These are phyloP conservation scores for Sindora glabra DNA, from an alignment of 306 rosid species.

Conservation along the genomic window DNA sequence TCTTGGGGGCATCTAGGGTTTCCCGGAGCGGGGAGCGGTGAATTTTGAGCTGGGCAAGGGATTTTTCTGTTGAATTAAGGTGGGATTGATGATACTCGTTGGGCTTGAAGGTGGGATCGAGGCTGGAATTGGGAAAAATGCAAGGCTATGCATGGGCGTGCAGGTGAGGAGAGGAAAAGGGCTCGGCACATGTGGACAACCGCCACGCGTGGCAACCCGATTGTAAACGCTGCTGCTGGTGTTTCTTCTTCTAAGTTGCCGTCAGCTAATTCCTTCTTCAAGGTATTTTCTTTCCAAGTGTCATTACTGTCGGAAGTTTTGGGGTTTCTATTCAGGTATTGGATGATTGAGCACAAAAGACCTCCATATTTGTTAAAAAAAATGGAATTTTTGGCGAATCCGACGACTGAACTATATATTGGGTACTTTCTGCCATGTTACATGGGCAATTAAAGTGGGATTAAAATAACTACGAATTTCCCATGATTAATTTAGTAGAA, in stretches of 20 bases:
- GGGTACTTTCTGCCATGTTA: background rate
- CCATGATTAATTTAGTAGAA: background rate
- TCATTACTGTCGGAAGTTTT: background rate
- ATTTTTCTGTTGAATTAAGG: background rate
- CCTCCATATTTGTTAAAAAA: background rate
- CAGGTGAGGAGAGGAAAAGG: conserved; percentile 49
- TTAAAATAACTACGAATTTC: background rate
- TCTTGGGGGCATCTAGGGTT: conserved; percentile 32
- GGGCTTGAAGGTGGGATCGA: conserved; percentile 37
- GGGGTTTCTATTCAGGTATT: background rate
- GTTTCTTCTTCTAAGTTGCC: conserved; percentile 35
- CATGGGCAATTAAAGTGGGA: background rate
- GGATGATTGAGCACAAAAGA: background rate
- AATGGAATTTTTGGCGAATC: background rate
- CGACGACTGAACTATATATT: background rate
- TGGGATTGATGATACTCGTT: conserved; percentile 36
- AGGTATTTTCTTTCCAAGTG: background rate
- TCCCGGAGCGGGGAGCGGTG: background rate
- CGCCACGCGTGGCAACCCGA: conserved; percentile 34
- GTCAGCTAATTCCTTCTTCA: conserved; percentile 1
- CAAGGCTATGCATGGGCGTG: conserved; percentile 67
- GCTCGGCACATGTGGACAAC: conserved; percentile 60
- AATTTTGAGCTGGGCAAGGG: conserved; percentile 1
- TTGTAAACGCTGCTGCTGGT: conserved; percentile 21
- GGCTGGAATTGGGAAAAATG: conserved; percentile 54